Conservation (phyloP, 148 eudicot species). For the Heliamphora exappendiculata region DNA sequence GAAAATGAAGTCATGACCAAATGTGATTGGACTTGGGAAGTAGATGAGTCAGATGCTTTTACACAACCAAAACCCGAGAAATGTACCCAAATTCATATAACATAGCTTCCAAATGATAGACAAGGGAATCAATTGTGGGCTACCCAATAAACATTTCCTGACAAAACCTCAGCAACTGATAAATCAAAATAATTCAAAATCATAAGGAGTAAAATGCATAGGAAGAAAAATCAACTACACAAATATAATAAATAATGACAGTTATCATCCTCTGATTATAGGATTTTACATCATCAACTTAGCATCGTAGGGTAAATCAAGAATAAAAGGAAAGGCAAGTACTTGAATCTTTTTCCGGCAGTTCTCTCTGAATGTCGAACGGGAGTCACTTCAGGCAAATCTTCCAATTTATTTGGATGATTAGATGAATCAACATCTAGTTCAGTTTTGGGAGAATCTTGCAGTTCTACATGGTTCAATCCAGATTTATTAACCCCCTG, state of each 20-base stretch:
- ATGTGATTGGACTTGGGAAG: background rate
- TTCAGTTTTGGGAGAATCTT: conserved; percentile 35
- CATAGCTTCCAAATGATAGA: background rate
- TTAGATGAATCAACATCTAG: conserved; percentile 44
- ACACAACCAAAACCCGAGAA: background rate
- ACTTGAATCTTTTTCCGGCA: conserved; percentile 74
- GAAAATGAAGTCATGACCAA: background rate
- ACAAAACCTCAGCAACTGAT: background rate
- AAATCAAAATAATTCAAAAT: no score
- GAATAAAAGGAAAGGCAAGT: conserved; percentile 17
- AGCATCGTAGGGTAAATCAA: conserved; percentile 1
- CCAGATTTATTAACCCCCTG: conserved; percentile 24
- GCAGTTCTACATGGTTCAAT: conserved; percentile 20
- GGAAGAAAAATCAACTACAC: background rate
- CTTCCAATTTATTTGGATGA: conserved; percentile 24
- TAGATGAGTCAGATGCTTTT: background rate
- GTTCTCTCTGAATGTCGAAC: conserved; percentile 71
- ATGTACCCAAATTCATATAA: background rate
- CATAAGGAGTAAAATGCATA: background rate
- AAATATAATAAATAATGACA: background rate
- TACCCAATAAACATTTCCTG: background rate
- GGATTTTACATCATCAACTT: background rate
- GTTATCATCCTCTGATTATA: background rate
- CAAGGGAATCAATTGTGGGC: background rate
- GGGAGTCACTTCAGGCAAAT: conserved; percentile 44